Evolutionary conservation across 805 yeast genomes (phyloP), one percentile per base, ranked within the genome.

Genomic region (Lachancea dasiensis): DNA sequence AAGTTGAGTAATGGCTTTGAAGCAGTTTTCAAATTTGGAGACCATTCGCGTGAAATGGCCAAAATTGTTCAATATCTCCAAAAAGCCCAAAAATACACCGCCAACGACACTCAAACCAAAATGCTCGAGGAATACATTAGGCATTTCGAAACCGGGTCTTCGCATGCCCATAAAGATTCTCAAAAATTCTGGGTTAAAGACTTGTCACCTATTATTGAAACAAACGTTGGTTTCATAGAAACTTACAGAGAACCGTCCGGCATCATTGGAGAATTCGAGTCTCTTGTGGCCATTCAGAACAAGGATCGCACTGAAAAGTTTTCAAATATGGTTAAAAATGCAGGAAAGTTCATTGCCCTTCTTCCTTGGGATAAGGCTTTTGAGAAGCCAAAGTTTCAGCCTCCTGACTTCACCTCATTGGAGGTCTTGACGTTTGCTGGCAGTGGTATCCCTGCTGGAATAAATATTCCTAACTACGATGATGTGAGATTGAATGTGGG

Each of bases 181-280:
- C 95, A 86, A 60, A 75, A 79, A 38, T 69, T 74, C 42, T 86
- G 96, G 95, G 94, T 86, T 41, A 83, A 83, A 56, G 95, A 86
- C 59, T 61, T 82, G 36, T 81, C 85, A 1, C 96, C 96, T 9
- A 66, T 66, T 10, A 79, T 80, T 26, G 86, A 79, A 63, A 78
- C 90, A 31, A 86, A 86, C 57, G 75, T 86, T 50, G 96, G 96
- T 0, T 86, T 86, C 58, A 86, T 86, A 50, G 96, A 86, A 65
- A 86, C 95, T 20, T 86, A 86, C 64, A 73, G 96, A 61, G 96
- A 86, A 57, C 95, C 95, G 11, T 75, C 89, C 22, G 95, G 95
- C 32, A 85, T 86, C 32, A 74, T 87, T 54, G 96, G 95, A 43
- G 96, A 86, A 61, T 86, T 92, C 90, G 95, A 86, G 64, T 86